Evolutionary conservation across 2,329 filamentous ascomycete species (phyloP), one percentile per base, ranked within the genome.

Genomic region (Calycina herbarum): DNA sequence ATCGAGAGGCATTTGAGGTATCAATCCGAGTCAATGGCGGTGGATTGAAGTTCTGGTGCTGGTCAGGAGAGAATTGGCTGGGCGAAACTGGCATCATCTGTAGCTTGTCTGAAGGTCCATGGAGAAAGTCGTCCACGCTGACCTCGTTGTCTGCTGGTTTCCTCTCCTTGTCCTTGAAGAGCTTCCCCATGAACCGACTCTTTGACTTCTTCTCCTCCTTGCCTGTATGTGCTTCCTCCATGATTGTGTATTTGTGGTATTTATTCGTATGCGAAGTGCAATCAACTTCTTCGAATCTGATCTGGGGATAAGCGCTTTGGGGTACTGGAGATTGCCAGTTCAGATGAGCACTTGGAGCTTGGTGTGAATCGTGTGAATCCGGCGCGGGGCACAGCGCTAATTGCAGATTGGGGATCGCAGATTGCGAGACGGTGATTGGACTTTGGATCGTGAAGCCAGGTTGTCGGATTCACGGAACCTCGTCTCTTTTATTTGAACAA

Each of bases 71-170:
- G n/a, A 54, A 33, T 60, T 68, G 70, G 45, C 57, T 66, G 48
- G 82, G 82, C 42, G 81, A 78, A 35, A 83, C 78, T 70, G 87
- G 82, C 59, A 80, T 79, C 69, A 87, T 80, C 67, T 82, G 79
- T 64, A 88, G 77, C 66, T 80, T 82, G 75, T 89, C 85, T 66
- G 84, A 78, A 45, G 81, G 79, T 66, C 84, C 83, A 72, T 81
- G 82, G 61, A 89, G 79, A 76, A 89, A 89, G 68, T 83, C 83
- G 73, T 87, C 82, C 68, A 89, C 79, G 60, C 85, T 82, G 71
- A 78, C 78, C 54, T 77, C 77, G 13, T 77, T 77, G 61, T 77
- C 76, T 20, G 76, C 73, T 20, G 74, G 71, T 40, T 71, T 71
- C 31, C 74, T 79, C 76, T 66, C 64, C 42, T 70, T 76, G 74